phyloP scores from a whole-genome alignment of 495 filamentous ascomycete species.

The Xylaria nigripes region DNA sequence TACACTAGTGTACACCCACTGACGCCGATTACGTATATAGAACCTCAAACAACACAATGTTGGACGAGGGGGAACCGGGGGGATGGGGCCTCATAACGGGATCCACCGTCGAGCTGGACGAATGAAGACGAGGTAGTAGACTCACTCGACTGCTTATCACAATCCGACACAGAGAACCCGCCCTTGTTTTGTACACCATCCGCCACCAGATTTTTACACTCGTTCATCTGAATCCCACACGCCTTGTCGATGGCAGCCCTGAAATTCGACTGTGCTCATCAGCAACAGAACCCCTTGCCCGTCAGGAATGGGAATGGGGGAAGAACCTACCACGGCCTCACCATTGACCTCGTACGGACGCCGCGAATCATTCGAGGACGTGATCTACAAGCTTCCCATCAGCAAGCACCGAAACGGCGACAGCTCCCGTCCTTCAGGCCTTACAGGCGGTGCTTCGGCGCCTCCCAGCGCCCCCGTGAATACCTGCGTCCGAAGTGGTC shows the following conservation, averaged over 20 bases:
- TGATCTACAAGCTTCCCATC: neutral
- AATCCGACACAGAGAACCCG: conserved; percentile 25
- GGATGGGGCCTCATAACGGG: neutral
- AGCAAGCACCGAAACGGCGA: neutral
- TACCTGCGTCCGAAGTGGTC: neutral
- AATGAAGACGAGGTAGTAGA: neutral
- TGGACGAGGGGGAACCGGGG: neutral
- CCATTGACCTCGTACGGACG: conserved; percentile 37
- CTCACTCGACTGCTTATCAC: conserved; percentile 31
- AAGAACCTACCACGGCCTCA: conserved; percentile 36
- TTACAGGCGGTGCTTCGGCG: conserved; percentile 1
- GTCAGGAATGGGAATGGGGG: neutral
- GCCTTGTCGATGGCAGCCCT: conserved; percentile 31
- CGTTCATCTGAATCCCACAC: conserved; percentile 33
- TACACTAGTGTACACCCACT: neutral
- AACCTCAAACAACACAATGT: neutral
- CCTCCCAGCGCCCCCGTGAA: conserved; percentile 13
- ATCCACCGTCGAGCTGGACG: neutral
- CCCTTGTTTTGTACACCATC: conserved; percentile 6
- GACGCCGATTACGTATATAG: neutral
- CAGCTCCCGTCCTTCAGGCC: neutral
- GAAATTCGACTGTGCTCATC: conserved; percentile 30
- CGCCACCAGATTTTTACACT: conserved; percentile 28
- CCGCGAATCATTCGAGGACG: conserved; percentile 5
- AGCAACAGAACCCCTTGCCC: neutral